These are phyloP conservation scores for Suillus discolor DNA, from an alignment of 768 basidiomycete species.

Conservation along the genomic window DNA sequence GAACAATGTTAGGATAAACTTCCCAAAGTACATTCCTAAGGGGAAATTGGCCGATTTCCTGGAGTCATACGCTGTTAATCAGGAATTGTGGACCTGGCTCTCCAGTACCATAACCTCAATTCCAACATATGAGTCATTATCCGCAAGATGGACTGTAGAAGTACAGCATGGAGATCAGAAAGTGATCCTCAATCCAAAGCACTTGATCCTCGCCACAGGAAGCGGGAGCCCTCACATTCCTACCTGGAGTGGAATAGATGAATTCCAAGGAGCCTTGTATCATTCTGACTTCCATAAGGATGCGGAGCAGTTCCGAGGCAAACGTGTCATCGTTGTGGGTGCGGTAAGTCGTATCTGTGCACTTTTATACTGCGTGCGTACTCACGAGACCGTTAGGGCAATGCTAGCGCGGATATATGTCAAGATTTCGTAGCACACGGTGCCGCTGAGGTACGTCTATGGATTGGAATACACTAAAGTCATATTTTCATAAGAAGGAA, in stretches of 20 bases:
- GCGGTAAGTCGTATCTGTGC: not conserved
- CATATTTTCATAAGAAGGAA: not conserved
- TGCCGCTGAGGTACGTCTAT: constrained; percentile 1
- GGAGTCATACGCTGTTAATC: constrained; percentile 52
- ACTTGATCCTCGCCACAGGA: not conserved
- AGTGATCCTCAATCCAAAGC: not conserved
- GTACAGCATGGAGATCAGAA: not conserved
- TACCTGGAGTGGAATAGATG: constrained; percentile 34
- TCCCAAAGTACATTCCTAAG: not conserved
- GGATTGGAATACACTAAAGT: not conserved
- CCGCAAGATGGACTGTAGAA: not conserved
- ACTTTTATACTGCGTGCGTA: not conserved
- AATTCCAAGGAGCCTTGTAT: constrained; percentile 49
- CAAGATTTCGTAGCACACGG: constrained; percentile 1
- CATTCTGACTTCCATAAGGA: constrained; percentile 53
- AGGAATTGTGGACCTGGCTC: constrained; percentile 62
- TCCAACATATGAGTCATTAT: constrained; percentile 8
- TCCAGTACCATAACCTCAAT: constrained; percentile 39
- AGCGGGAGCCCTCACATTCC: not conserved
- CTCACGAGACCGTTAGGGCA: not conserved
- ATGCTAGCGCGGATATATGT: constrained; percentile 1
- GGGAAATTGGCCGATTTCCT: constrained; percentile 57
- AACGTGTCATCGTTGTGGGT: constrained; percentile 63
- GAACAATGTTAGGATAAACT: not conserved
- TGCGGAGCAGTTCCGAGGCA: constrained; percentile 49